Evolutionary conservation across 805 yeast species (phyloP).

Genomic region (Wickerhamomyces subpelliculosus): DNA sequence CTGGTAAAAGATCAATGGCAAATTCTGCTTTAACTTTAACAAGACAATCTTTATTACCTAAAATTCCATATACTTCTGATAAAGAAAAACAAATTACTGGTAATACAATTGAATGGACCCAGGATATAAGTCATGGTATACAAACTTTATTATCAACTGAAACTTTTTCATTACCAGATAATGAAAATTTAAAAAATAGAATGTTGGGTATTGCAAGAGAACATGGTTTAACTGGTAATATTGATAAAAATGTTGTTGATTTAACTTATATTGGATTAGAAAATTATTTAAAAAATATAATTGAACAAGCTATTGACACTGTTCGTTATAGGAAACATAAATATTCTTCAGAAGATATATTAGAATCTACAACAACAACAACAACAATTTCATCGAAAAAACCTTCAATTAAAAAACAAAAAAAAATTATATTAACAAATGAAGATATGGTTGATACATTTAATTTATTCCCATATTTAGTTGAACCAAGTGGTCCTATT

Average conservation of each 20-base stretch:
- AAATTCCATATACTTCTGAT: constrained; percentile 62
- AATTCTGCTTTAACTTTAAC: constrained; percentile 62
- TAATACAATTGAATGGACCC: constrained; percentile 78
- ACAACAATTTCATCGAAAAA: constrained; percentile 1
- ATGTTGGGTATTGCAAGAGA: constrained; percentile 84
- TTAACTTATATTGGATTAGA: constrained; percentile 77
- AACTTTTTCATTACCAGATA: constrained; percentile 75
- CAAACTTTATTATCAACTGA: constrained; percentile 78
- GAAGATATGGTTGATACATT: constrained; percentile 66
- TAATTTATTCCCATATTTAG: constrained; percentile 55
- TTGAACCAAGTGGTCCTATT: constrained; percentile 61
- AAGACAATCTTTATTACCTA: constrained; percentile 56
- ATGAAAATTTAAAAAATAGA: constrained; percentile 55
- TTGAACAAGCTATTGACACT: constrained; percentile 70
- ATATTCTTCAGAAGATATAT: constrained; percentile 25
- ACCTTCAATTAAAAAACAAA: constrained; percentile 7
- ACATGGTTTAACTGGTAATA: constrained; percentile 76
- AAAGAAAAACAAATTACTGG: constrained; percentile 20
- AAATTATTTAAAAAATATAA: constrained; percentile 62
- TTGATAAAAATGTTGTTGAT: constrained; percentile 76
- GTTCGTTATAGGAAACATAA: constrained; percentile 54
- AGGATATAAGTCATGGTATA: constrained; percentile 81
- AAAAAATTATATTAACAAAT: constrained; percentile 42
- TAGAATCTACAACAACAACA: not conserved
- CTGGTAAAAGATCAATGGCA: constrained; percentile 73